Percentiles rank a stretch among this genome's conserved stretches.
phyloP scores from a whole-genome alignment of 1,284 basidiomycete species.

The Moesziomyces sp. region DNA sequence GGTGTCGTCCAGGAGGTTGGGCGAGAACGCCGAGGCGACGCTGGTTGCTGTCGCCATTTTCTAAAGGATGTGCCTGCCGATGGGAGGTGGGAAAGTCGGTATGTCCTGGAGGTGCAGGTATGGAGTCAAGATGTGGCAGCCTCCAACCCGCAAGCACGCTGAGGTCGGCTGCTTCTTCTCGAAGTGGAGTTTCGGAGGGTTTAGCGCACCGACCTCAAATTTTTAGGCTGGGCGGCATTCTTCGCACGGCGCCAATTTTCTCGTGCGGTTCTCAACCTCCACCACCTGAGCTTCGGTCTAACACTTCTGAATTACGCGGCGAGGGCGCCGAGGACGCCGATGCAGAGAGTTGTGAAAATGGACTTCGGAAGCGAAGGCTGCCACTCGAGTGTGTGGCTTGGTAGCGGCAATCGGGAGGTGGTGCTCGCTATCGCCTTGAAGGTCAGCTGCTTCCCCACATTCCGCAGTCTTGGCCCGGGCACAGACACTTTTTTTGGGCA shows the following conservation, averaged over 20 bases:
- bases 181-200: slow-evolving; percentile 10
- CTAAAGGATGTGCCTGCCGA: too few relatives aligned
- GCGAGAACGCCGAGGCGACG: slow-evolving; percentile 42
- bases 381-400: background rate
- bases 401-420: slow-evolving; percentile 24
- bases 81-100: too few relatives aligned
- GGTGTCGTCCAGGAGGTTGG: slow-evolving; percentile 36
- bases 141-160: too few relatives aligned
- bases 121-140: too few relatives aligned
- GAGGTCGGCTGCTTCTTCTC: background rate
- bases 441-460: slow-evolving; percentile 20
- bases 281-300: too few relatives aligned
- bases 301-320: background rate
- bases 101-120: background rate
- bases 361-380: slow-evolving; percentile 30
- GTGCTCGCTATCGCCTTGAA: slow-evolving; percentile 24
- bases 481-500: background rate
- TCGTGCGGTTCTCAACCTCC: slow-evolving; percentile 3
- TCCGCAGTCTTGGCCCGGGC: background rate
- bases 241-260: background rate
- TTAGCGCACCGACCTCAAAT: slow-evolving; percentile 17
- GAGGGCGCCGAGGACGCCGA: too few relatives aligned
- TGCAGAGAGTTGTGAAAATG: slow-evolving; percentile 16
- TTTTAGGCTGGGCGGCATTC: slow-evolving; percentile 7
- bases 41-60: slow-evolving; percentile 12